phyloP scores from a whole-genome alignment of 352 stramenopile species.

The Saprolegnia diclina region DNA sequence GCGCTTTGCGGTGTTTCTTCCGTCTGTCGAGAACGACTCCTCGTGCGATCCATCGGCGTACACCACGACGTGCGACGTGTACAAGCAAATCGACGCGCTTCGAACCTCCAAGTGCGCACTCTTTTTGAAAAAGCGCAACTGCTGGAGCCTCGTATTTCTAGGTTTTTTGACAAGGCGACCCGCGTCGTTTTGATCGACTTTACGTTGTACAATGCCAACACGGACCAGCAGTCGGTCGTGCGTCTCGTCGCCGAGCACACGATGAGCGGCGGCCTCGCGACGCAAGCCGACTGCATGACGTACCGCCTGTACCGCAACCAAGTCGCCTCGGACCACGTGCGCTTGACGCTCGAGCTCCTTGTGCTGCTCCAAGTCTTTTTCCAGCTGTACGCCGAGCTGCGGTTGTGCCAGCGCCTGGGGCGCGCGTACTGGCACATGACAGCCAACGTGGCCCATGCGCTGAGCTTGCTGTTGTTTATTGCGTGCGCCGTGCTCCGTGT shows the following conservation, averaged over 20 bases:
- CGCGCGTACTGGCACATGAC: slow-evolving; percentile 18
- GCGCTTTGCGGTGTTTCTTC: slow-evolving; percentile 8
- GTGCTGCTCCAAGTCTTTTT: slow-evolving; percentile 13
- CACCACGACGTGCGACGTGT: not conserved
- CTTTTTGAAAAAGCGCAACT: not conserved
- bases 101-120: not conserved
- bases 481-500: not conserved
- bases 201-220: slow-evolving; percentile 26
- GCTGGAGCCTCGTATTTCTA: not conserved
- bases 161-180: slow-evolving; percentile 23
- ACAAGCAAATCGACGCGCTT: slow-evolving; percentile 7
- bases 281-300: slow-evolving; percentile 24
- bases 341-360: slow-evolving; percentile 18
- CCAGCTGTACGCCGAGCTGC: slow-evolving; percentile 15
- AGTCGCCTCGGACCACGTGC: slow-evolving; percentile 7
- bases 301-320: slow-evolving; percentile 27
- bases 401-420: slow-evolving; percentile 5
- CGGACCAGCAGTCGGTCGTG: slow-evolving; percentile 21
- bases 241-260: slow-evolving; percentile 21
- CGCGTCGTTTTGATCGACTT: slow-evolving; percentile 23
- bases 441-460: slow-evolving; percentile 17
- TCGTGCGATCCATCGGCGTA: not conserved
- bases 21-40: not conserved
- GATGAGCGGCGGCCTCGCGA: slow-evolving; percentile 13
- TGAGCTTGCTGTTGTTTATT: slow-evolving; percentile 17